Evolutionary conservation across 23 red algal species (phyloP), one percentile per base, ranked within the genome.

Genomic region (Gracilaria domingensis): DNA sequence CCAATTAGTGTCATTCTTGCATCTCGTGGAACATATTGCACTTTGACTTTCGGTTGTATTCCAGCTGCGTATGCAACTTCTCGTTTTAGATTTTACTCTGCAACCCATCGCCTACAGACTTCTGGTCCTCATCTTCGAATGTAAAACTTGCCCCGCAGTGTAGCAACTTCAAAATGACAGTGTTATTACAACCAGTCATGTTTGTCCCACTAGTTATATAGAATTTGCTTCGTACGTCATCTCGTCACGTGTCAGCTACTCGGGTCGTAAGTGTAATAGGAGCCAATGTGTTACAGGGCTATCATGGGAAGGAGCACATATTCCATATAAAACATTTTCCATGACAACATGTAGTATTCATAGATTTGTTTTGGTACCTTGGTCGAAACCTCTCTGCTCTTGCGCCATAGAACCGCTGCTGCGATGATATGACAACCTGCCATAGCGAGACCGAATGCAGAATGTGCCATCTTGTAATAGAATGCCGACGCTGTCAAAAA

Each of bases 291-390:
- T 80, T 54, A 91, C 23, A 91, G 21, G 8, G 88, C 86, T 32
- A 75, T 87, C 36, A 98, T 64, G 13, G 96, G 96, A 25, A 98
- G 79, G 2, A 95, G 55, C n/a, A 98, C 51, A 77, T 98, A 98
- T 74, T 96, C 97, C 20, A 93, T 69, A 50, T 98, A 98, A 83
- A 98, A 98, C 13, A 73, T 28, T 69, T 83, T 91, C 97, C 97
- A 98, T 12, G 82, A 65, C 32, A 95, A 73, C 83, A 96, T 95
- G 82, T 98, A 98, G 61, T 72, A 95, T 20, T 78, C 49, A 37
- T 88, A 89, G 25, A 98, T 64, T 20, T 81, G 81, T n/a, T 75
- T 75, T 30, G 82, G 81, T 61, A 21, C 51, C 4, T 88, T 82
- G 0, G 78, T 80, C 16, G 50, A 39, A 23, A 93, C 74, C 67